Conservation (phyloP, 805 yeast genomes). For the Diddensiella transvaalensis region DNA sequence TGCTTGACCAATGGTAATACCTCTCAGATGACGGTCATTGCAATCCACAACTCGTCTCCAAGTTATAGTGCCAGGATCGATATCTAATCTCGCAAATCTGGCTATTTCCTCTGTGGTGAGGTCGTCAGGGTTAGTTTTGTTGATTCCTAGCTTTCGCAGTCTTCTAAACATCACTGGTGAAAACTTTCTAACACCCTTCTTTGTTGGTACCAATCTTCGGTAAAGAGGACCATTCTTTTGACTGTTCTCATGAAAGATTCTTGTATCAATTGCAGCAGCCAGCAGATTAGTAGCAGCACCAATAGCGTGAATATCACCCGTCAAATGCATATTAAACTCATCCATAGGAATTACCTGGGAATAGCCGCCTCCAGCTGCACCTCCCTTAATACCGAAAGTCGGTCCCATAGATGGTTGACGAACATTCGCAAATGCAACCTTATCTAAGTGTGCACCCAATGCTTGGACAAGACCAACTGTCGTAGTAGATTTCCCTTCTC, state of each 20-base stretch:
- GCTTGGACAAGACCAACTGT: conserved; percentile 98
- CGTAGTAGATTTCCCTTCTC: conserved; percentile 97
- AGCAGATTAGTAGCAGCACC: conserved; percentile 88
- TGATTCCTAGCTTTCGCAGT: conserved; percentile 74
- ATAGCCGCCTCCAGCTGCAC: conserved; percentile 99
- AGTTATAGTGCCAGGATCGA: conserved; percentile 85
- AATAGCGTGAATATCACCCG: conserved; percentile 97
- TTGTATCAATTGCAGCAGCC: conserved; percentile 95
- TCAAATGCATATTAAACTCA: conserved; percentile 94
- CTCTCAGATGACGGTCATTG: conserved; percentile 88
- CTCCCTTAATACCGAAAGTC: conserved; percentile 97
- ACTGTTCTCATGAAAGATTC: conserved; percentile 91
- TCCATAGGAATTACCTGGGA: conserved; percentile 99
- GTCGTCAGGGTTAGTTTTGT: conserved; percentile 73
- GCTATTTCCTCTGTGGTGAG: conserved; percentile 73
- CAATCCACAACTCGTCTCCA: conserved; percentile 93
- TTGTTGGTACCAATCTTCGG: conserved; percentile 80
- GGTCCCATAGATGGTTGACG: conserved; percentile 99
- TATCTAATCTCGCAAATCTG: conserved; percentile 76
- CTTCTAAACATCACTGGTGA: conserved; percentile 77
- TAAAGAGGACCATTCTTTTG: conserved; percentile 79
- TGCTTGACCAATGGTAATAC: conserved; percentile 85
- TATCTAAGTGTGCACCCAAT: conserved; percentile 81
- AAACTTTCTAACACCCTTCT: conserved; percentile 75
- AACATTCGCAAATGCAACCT: conserved; percentile 85